Evolutionary conservation across 2,329 filamentous ascomycete species (phyloP).

Genomic region (Fusarium verticillioides): DNA sequence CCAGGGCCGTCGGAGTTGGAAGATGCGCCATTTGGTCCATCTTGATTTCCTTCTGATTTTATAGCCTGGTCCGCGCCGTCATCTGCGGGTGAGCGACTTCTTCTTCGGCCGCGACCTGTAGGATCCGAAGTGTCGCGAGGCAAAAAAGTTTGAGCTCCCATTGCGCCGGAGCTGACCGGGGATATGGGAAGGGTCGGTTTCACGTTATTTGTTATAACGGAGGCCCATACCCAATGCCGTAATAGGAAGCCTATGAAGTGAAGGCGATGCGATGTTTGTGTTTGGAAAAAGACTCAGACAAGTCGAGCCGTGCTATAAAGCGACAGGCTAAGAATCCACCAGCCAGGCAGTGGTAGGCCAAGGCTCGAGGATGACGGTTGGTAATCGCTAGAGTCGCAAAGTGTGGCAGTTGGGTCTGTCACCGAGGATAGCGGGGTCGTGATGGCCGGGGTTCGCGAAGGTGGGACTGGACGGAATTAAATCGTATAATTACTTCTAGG

Average conservation of each 20-base stretch:
- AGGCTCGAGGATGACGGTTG: conserved; percentile 20
- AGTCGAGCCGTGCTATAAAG: neutral
- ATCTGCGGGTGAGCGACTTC: conserved; percentile 57
- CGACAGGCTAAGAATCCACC: conserved; percentile 9
- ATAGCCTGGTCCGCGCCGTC: conserved; percentile 56
- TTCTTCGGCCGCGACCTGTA: conserved; percentile 53
- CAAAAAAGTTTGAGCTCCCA: conserved; percentile 56
- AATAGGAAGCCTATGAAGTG: neutral
- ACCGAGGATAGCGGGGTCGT: conserved; percentile 39
- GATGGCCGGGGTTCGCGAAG: conserved; percentile 30
- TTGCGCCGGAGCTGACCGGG: conserved; percentile 53
- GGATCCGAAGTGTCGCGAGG: conserved; percentile 48
- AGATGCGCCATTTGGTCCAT: conserved; percentile 55
- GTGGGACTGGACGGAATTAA: conserved; percentile 39
- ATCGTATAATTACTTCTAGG: conserved; percentile 35
- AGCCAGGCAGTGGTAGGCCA: conserved; percentile 26
- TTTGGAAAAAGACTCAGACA: neutral
- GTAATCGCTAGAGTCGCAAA: conserved; percentile 26
- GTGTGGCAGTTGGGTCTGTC: conserved; percentile 20
- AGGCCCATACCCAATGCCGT: conserved; percentile 43
- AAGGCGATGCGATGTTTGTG: neutral
- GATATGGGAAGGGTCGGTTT: conserved; percentile 53
- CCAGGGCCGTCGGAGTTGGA: conserved; percentile 65
- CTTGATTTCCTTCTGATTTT: conserved; percentile 49
- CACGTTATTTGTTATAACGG: conserved; percentile 42